Evolutionary conservation across 805 yeast species (phyloP).

Genomic region (Lipomyces sp.): DNA sequence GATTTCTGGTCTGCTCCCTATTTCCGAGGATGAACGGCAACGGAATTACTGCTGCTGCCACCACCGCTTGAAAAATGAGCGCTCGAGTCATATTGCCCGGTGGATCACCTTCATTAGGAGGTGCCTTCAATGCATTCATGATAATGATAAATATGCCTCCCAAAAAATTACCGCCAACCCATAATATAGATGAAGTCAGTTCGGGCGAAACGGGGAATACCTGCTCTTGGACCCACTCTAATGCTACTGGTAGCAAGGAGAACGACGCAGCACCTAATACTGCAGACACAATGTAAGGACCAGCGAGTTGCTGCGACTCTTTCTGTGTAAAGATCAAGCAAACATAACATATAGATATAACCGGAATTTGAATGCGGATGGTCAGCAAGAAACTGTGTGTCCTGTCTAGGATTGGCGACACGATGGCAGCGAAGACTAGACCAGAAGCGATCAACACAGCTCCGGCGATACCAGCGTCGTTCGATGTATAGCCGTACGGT

Average conservation of each 20-base stretch:
- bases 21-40: conserved; percentile 36
- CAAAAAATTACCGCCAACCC: conserved; percentile 45
- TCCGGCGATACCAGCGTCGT: conserved; percentile 46
- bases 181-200: conserved; percentile 42
- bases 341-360: conserved; percentile 42
- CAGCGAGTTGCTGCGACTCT: conserved; percentile 40
- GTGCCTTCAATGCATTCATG: conserved; percentile 44
- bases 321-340: conserved; percentile 44
- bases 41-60: conserved; percentile 41
- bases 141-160: conserved; percentile 45
- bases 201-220: conserved; percentile 46
- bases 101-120: conserved; percentile 41
- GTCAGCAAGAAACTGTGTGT: conserved; percentile 39
- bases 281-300: conserved; percentile 44
- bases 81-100: conserved; percentile 45
- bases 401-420: conserved; percentile 44
- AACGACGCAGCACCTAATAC: conserved; percentile 44
- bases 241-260: conserved; percentile 42
- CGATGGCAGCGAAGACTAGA: conserved; percentile 42
- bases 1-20: conserved; percentile 20
- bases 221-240: conserved; percentile 46
- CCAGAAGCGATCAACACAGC: conserved; percentile 45
- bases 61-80: conserved; percentile 44
- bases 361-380: conserved; percentile 41
- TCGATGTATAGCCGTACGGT: conserved; percentile 45